Evolutionary conservation across 495 filamentous ascomycete species (phyloP).

Genomic region (Parathielavia hyrcaniae): DNA sequence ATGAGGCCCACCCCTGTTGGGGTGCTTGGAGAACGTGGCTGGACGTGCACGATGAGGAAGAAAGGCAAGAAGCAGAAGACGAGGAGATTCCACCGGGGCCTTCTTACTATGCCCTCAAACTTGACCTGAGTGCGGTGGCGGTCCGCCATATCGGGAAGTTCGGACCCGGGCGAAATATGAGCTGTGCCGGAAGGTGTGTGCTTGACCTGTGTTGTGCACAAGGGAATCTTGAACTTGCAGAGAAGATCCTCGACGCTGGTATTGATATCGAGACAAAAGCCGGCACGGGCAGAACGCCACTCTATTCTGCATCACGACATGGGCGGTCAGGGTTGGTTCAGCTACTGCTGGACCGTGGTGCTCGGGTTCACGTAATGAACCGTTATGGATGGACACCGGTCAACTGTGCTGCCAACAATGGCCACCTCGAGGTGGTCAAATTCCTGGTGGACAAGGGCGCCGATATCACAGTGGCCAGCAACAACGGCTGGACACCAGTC

Average conservation of each 20-base stretch:
- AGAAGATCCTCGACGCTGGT: constrained; percentile 1
- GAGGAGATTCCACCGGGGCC: not conserved
- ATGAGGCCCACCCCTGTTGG: not conserved
- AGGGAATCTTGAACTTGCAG: not conserved
- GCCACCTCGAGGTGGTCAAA: not conserved
- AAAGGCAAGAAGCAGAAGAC: not conserved
- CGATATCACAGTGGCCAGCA: not conserved
- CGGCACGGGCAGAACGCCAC: constrained; percentile 4
- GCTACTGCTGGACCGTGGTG: not conserved
- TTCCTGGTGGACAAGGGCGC: not conserved
- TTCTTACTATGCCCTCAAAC: constrained; percentile 1
- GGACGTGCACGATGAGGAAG: not conserved
- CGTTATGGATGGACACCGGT: not conserved
- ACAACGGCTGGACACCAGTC: not conserved
- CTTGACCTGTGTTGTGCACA: not conserved
- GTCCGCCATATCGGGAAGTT: not conserved
- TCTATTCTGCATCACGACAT: not conserved
- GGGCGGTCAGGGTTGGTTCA: constrained; percentile 1
- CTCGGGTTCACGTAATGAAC: not conserved
- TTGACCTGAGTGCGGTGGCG: not conserved
- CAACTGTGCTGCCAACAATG: not conserved
- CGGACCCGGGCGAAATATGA: not conserved
- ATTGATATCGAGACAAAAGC: constrained; percentile 2
- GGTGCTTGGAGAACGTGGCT: not conserved
- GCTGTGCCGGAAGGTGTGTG: not conserved